These are phyloP conservation scores for Globisporangium mamillatum DNA, from an alignment of 352 stramenopile genomes.

Conservation along the genomic window DNA sequence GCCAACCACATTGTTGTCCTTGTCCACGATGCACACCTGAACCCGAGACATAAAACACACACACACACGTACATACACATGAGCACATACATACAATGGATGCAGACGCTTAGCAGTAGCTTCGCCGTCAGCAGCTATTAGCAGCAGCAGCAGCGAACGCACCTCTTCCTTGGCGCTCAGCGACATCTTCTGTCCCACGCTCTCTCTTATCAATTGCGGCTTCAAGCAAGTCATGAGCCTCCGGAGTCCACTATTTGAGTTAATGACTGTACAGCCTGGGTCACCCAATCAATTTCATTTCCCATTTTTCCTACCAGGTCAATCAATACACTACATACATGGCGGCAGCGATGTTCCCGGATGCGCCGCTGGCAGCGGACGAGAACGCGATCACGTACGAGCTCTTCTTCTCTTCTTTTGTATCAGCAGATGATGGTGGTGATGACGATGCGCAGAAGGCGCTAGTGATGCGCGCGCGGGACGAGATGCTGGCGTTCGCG, in stretches of 20 bases:
- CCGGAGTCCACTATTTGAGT: not conserved
- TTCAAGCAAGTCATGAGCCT: not conserved
- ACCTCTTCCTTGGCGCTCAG: conserved; percentile 63
- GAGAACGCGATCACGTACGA: conserved; percentile 31
- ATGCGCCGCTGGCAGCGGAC: not conserved
- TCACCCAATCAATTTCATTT: not conserved
- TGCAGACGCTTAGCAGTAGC: not conserved
- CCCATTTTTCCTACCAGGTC: not conserved
- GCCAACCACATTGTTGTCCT: conserved; percentile 77
- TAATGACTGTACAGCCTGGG: not conserved
- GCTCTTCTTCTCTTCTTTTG: conserved; percentile 29
- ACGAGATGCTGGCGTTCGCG: conserved; percentile 25
- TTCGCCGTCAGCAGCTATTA: not conserved
- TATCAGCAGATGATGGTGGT: not conserved
- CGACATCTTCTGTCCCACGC: conserved; percentile 24
- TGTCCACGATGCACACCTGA: conserved; percentile 85
- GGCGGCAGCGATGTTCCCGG: conserved; percentile 10
- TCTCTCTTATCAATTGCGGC: conserved; percentile 1
- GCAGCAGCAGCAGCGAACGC: not conserved
- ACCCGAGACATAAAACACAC: not conserved
- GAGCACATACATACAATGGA: not conserved
- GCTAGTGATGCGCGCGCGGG: conserved; percentile 16
- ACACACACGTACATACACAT: not conserved
- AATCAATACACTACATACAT: not conserved
- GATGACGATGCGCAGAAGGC: conserved; percentile 10